Base-by-base conservation (phyloP, 78 protist genomes). In the Chrysochromulina parva region DNA sequence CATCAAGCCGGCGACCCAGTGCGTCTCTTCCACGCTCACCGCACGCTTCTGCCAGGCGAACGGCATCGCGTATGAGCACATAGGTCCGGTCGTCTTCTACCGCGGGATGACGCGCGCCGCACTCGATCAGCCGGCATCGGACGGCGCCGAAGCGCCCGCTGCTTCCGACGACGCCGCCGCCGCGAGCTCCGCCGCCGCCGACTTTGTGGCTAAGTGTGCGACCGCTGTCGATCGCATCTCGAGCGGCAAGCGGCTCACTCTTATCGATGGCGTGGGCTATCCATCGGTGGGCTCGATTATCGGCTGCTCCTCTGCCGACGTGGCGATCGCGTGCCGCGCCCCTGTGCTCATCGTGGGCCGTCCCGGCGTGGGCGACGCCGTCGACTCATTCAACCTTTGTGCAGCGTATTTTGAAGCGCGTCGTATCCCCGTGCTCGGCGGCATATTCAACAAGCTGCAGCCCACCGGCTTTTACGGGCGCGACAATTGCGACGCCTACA, bases 1-100 rank as follows among this genome's bases (percentile, higher is more conserved):
- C 86, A 89, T 89, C 85, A 89, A 89, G 38, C 91, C 91, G 38
- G 85, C 76, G 50, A 89, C 91, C 28, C 91, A 89, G 86, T 89
- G 91, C 91, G 91, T 59, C 55, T 24, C 91, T 16, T 7, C 73
- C 16, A 89, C 91, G 55, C 88, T 57, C 47, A 19, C 55, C 28
- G 85, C 88, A 0, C 53, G 71, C 28, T 89, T 3, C 38, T 89
- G 91, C 73, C 54, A 76, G 73, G 19, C 9, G 20, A 16, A 19
- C 3, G 85, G 85, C 58, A 38, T 89, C 38, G 67, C 5, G 48
- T 76, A 7, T 16, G 60, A 24, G 55, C 76, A 52, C 58, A 7
- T 89, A 54, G 91, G 91, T 0, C 91, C 91, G 10, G 85, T 89
- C 59, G 91, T 89, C 47, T 89, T 89, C 86, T 47, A 81, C 38